Conservation (phyloP, 768 basidiomycete species). For the Suillus clintonianus region DNA sequence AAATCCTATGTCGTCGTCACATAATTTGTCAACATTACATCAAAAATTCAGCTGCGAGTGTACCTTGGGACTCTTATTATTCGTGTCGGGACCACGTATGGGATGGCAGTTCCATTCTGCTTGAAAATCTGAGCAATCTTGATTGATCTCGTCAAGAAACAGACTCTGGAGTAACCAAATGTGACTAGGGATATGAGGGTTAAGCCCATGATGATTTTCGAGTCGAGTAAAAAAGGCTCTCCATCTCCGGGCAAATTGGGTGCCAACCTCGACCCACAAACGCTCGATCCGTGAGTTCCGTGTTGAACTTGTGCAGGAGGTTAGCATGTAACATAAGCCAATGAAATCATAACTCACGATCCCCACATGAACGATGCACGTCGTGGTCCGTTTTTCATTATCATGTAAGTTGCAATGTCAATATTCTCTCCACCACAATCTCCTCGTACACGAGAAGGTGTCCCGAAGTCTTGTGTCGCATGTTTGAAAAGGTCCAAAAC, state of each 20-base stretch:
- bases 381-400: background rate
- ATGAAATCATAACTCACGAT: background rate
- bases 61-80: background rate
- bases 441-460: background rate
- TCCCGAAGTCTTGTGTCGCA: background rate
- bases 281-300: background rate
- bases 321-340: no score
- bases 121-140: background rate
- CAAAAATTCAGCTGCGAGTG: background rate
- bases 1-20: background rate
- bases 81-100: background rate
- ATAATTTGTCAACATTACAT: conserved; percentile 8
- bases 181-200: background rate
- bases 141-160: background rate
- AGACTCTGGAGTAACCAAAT: background rate
- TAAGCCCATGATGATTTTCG: background rate
- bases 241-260: background rate
- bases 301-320: background rate
- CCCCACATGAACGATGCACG: background rate
- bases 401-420: background rate
- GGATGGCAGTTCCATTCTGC: background rate
- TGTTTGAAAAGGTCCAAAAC: background rate
- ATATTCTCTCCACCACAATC: background rate
- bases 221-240: background rate
- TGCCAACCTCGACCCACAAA: background rate